Percentiles rank a stretch among this genome's conserved stretches.
Evolutionary conservation across 2,329 filamentous ascomycete species (phyloP).

Genomic region (Phialophora expanda): DNA sequence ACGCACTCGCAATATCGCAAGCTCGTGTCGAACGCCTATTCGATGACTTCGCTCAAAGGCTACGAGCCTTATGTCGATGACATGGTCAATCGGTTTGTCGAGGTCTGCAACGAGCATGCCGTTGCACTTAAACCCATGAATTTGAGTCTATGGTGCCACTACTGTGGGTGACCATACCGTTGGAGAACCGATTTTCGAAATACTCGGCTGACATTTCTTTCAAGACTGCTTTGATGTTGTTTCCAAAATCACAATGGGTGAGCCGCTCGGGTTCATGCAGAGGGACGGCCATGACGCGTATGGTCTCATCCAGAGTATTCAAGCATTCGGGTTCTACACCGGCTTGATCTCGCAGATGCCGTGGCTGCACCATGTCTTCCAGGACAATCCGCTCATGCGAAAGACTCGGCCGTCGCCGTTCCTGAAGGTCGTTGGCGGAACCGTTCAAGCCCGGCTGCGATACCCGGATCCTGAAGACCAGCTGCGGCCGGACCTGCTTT

Average conservation of each 20-base stretch:
- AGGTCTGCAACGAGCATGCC: constrained; percentile 42
- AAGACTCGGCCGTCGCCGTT: constrained; percentile 24
- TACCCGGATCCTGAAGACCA: constrained; percentile 17
- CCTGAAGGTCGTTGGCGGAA: constrained; percentile 7
- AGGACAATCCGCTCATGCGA: constrained; percentile 21
- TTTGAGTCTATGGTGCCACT: constrained; percentile 21
- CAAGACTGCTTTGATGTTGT: constrained; percentile 42
- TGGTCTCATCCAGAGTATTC: constrained; percentile 17
- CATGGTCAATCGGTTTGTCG: constrained; percentile 68
- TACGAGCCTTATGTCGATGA: constrained; percentile 76
- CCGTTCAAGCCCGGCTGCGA: constrained; percentile 12
- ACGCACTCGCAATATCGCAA: constrained; percentile 76
- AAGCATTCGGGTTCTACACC: constrained; percentile 14
- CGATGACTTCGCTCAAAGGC: constrained; percentile 21
- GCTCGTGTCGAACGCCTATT: constrained; percentile 74
- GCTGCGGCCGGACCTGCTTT: constrained; percentile 20
- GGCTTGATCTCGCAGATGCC: constrained; percentile 26
- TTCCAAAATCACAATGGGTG: constrained; percentile 44
- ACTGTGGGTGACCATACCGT: constrained; percentile 46
- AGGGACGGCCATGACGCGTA: constrained; percentile 16
- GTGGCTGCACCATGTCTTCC: constrained; percentile 22
- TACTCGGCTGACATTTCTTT: constrained; percentile 6
- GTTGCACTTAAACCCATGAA: constrained; percentile 13
- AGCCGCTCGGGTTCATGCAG: constrained; percentile 43
- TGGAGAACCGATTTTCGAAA: constrained; percentile 7